Evolutionary conservation across 345 rosid species (phyloP).

Genomic region (Rhodomyrtus tomentosa): DNA sequence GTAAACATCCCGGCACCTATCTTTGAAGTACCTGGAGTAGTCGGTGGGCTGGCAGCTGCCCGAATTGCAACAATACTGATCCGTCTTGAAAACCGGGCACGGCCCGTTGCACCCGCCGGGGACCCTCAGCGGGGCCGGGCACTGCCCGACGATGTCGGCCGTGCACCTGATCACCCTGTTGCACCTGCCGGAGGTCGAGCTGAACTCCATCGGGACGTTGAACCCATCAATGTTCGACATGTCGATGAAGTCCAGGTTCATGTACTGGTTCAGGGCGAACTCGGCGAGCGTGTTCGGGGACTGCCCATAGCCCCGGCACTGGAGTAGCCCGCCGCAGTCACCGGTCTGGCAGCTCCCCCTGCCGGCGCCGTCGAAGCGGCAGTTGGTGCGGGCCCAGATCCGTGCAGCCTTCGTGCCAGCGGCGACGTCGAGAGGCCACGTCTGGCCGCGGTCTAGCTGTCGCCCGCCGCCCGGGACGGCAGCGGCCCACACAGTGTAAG

Average conservation of each 20-base stretch:
- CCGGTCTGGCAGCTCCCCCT: conserved; percentile 16
- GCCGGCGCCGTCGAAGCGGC: conserved; percentile 9
- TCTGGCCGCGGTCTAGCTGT: conserved; percentile 3
- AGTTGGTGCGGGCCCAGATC: conserved; percentile 15
- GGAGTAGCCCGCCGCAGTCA: conserved; percentile 9
- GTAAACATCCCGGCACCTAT: conserved; percentile 8
- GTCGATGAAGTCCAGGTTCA: conserved; percentile 11
- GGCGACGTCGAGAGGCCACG: conserved; percentile 6
- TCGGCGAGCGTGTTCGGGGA: conserved; percentile 17
- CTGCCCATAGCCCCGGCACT: conserved; percentile 6
- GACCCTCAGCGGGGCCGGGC: conserved; percentile 8
- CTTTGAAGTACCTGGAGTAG: conserved; percentile 7
- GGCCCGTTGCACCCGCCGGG: conserved; percentile 20
- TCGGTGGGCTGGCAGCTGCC: conserved; percentile 4
- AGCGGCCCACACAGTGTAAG: conserved; percentile 14
- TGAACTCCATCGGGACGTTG: conserved; percentile 18
- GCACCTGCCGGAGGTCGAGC: conserved; percentile 3
- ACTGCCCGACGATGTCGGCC: conserved; percentile 4
- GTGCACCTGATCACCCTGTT: conserved; percentile 6
- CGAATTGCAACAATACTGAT: conserved; percentile 7
- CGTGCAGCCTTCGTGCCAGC: background rate
- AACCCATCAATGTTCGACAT: conserved; percentile 21
- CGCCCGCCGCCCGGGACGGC: conserved; percentile 12
- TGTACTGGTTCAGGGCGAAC: conserved; percentile 10
- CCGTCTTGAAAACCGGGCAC: conserved; percentile 14